Conservation (phyloP, 129 eudicot genomes). For the Heracleum sosnowskyi region DNA sequence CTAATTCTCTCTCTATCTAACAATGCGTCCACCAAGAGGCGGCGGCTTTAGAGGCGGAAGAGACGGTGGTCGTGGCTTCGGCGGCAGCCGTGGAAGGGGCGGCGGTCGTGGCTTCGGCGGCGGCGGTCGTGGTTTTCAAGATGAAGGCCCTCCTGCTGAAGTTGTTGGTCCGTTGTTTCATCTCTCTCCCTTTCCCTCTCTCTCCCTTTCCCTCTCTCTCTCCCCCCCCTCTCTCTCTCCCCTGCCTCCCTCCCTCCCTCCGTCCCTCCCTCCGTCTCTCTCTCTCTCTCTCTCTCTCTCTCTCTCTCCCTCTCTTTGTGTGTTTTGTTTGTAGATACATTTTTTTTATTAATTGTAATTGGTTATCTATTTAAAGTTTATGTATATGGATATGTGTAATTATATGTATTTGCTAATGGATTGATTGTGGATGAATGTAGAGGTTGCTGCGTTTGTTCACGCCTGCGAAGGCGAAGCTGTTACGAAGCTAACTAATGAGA, state of each 20-base stretch:
- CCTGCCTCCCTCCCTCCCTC: neutral
- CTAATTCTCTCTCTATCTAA: neutral
- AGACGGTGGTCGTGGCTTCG: constrained; percentile 1
- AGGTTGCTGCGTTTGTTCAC: constrained; percentile 75
- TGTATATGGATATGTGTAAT: neutral
- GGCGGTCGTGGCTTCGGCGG: constrained; percentile 18
- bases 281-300: too few species aligned
- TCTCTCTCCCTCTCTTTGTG: neutral
- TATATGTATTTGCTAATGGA: neutral
- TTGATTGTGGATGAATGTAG: constrained; percentile 28
- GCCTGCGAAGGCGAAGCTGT: constrained; percentile 97
- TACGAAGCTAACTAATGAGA: constrained; percentile 84
- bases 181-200: neutral
- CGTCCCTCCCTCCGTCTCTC: too few species aligned
- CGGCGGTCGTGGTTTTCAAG: constrained; percentile 22
- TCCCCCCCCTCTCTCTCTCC: neutral
- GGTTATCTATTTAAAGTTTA: neutral
- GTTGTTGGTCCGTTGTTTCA: constrained; percentile 16
- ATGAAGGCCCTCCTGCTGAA: constrained; percentile 37
- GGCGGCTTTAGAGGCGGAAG: constrained; percentile 9
- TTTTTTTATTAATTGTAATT: neutral
- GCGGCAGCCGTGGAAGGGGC: constrained; percentile 9
- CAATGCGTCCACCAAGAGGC: constrained; percentile 10
- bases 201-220: too few species aligned
- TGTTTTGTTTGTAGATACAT: neutral